These are phyloP conservation scores for Phragmites australis DNA, from an alignment of 176 grass and related monocot species.

Conservation along the genomic window DNA sequence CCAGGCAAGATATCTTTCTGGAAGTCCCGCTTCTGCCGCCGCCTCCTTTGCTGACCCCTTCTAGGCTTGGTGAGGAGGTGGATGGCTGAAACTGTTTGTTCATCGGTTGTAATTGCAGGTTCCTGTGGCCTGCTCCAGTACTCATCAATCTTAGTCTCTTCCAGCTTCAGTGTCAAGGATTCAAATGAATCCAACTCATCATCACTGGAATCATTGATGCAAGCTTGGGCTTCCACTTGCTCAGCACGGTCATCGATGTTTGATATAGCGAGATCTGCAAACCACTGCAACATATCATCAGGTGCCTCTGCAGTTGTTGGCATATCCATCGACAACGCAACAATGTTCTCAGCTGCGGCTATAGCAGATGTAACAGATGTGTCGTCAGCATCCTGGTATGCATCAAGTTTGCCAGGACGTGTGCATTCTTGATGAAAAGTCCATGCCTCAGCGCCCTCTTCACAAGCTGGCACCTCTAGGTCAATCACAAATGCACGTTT, in stretches of 20 bases:
- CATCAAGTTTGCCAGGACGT: not conserved
- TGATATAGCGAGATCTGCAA: conserved; percentile 58
- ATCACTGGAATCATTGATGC: conserved; percentile 37
- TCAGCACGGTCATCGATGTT: conserved; percentile 23
- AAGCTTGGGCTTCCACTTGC: conserved; percentile 9
- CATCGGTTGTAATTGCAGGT: conserved; percentile 36
- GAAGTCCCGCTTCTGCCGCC: conserved; percentile 77
- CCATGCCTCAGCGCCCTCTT: conserved; percentile 37
- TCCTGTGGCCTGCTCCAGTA: conserved; percentile 51
- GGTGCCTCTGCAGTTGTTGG: conserved; percentile 28
- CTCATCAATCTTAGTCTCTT: conserved; percentile 70
- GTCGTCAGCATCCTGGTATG: conserved; percentile 21
- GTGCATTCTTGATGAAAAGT: conserved; percentile 13
- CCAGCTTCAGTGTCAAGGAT: conserved; percentile 76
- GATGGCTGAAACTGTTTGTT: conserved; percentile 45
- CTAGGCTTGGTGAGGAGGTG: conserved; percentile 61
- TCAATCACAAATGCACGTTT: conserved; percentile 52
- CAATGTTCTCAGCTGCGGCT: conserved; percentile 67
- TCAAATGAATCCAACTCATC: conserved; percentile 74
- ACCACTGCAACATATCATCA: conserved; percentile 56
- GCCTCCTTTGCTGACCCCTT: conserved; percentile 65
- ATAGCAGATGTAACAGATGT: conserved; percentile 20
- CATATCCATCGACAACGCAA: conserved; percentile 60
- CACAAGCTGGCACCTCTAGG: conserved; percentile 50
- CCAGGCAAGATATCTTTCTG: conserved; percentile 84